Base-by-base conservation (phyloP, 306 rosid genomes). In the Morella rubra region DNA sequence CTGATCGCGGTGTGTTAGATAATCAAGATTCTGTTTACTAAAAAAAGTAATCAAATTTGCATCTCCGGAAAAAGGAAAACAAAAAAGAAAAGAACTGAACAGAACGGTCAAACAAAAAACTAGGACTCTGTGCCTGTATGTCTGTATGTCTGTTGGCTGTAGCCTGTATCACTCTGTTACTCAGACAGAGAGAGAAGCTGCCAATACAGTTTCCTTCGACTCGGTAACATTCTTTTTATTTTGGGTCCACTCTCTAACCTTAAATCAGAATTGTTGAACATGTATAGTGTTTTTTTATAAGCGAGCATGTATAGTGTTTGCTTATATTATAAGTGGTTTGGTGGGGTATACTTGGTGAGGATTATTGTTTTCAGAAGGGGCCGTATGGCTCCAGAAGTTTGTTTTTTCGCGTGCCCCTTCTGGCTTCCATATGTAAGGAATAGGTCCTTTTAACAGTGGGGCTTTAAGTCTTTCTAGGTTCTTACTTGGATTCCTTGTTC, bases 391-490 rank as follows among this genome's bases (percentile, higher is more conserved):
- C 45, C 65, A 32, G 59, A 53, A 77, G 76, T 50, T 70, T 73
- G 51, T 59, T 78, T 76, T 56, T 46, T 49, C 4, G 0, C 44
- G 68, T 72, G 83, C 83, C 81, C 37, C 58, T 75, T 81, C 84
- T 84, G 82, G 79, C 81, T 76, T 82, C 81, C 81, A 70, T 85
- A 73, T 71, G 54, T 20, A 59, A 44, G 59, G 54, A 11, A 67
- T 71, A 18, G 51, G 54, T 64, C 53, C 73, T 74, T 74, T 71
- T 44, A 68, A 73, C 65, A 44, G 76, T 76, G 72, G 70, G 46
- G n/a, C 45, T 69, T 58, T 52, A 44, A 62, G 60, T 19, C 32
- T 73, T 7, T 20, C 27, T 10, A 41, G n/a, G 41, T 74, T 81
- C 45, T 51, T 44, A 68, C 54, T 51, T 32, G 44, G 20, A 67